phyloP scores from a whole-genome alignment of 257 asterid genomes.

The Anisodus acutangulus region DNA sequence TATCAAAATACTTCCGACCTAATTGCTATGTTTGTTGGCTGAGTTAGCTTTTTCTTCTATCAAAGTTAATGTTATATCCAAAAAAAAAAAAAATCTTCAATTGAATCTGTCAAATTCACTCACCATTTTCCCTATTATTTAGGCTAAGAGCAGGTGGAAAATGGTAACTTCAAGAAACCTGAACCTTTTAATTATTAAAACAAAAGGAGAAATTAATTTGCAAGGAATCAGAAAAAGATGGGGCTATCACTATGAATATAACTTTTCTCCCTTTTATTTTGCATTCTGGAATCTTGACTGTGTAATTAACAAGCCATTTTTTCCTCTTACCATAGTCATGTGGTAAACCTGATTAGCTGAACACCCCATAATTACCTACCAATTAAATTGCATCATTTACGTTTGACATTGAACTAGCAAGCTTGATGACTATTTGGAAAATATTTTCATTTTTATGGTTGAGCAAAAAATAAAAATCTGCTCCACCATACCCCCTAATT shows the following conservation, averaged over 20 bases:
- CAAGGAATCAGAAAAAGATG: slow-evolving; percentile 26
- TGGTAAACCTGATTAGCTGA: slow-evolving; percentile 27
- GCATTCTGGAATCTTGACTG: too few relatives aligned
- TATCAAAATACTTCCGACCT: slow-evolving; percentile 30
- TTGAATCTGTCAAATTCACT: slow-evolving; percentile 27
- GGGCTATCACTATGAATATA: slow-evolving; percentile 10
- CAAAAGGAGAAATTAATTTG: not conserved
- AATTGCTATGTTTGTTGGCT: slow-evolving; percentile 37
- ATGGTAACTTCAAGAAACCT: slow-evolving; percentile 17
- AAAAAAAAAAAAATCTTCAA: not conserved
- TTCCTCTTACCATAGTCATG: not conserved
- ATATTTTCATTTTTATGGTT: slow-evolving; percentile 23
- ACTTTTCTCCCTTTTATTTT: not conserved
- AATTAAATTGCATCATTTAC: slow-evolving; percentile 8
- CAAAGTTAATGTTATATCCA: slow-evolving; percentile 27
- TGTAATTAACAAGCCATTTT: too few relatives aligned
- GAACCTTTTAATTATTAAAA: slow-evolving; percentile 11
- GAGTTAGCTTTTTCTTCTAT: slow-evolving; percentile 28
- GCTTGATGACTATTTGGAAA: not conserved
- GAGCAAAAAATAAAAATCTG: not conserved
- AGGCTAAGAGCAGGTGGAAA: slow-evolving; percentile 8
- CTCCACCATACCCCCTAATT: slow-evolving; percentile 25
- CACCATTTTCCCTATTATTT: slow-evolving; percentile 22
- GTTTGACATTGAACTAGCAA: slow-evolving; percentile 23
- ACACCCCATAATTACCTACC: slow-evolving; percentile 25